Base-by-base conservation (phyloP, 1,284 basidiomycete genomes). In the Leucoagaricus sp. region DNA sequence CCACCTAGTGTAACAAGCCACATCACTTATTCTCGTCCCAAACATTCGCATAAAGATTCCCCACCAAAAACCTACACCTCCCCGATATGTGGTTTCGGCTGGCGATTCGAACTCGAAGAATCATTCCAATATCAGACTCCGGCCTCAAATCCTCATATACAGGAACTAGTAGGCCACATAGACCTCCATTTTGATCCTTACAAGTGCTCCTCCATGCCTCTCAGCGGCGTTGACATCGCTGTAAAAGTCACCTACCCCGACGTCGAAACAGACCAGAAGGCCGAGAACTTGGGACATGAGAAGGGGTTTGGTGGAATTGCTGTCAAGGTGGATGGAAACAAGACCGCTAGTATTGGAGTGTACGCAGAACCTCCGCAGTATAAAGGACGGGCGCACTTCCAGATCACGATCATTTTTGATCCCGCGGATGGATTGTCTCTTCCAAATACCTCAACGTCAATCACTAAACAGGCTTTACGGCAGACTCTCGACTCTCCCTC, bases 61-160 rank as follows among this genome's bases (percentile, higher is more conserved):
- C 15, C 19, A 0, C 3, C 1, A n/a, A 6, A n/a, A 29, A 46
- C 38, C 23, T 47, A 48, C 28, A 8, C 26, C 9, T 59, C 54
- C 13, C 58, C 54, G 13, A 29, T 19, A 8, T 59, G 58, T 31
- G 58, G 58, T 2, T 49, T 59, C 10, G 54, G 58, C 15, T 59
- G 58, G 58, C 46, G 33, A 9, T 48, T 59, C 31, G 21, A 23
- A 17, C 17, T 57, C 26, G n/a, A 13, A 1, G 54, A 49, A 33
- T 44, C 10, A 17, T 56, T 49, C 9, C 41, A 26, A 6, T 50
- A 34, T 23, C 34, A 49, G 40, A 17, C 28, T 4, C 36, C 54
- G 21, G 21, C 15, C n/a, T 31, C 34, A 48, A 42, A 41, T 4
- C 36, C 36, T 48, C 53, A n/a, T 19, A 7, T 36, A 2, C 45